Base-by-base conservation (phyloP, 169 alveolate species). In the Haemoproteus tartakovskyi region DNA sequence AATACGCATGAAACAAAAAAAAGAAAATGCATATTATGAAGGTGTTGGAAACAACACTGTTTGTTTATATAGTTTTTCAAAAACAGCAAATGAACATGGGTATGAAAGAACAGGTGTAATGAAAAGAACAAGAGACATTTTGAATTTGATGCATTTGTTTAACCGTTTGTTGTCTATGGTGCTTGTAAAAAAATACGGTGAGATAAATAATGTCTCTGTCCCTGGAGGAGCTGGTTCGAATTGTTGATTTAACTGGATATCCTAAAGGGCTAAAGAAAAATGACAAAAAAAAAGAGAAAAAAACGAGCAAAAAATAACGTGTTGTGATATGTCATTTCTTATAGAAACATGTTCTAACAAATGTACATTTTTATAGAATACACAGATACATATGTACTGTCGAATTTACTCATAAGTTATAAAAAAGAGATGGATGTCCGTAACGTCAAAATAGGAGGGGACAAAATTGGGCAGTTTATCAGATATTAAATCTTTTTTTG, bases 111-210 rank as follows among this genome's bases (percentile, higher is more conserved):
- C n/a, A n/a, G n/a, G n/a, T n/a, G n/a, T n/a, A n/a, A n/a, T n/a
- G n/a, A n/a, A n/a, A n/a, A n/a, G n/a, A n/a, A n/a, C n/a, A n/a
- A n/a, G n/a, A n/a, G n/a, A n/a, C n/a, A n/a, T n/a, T n/a, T n/a
- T n/a, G n/a, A n/a, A n/a, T n/a, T n/a, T n/a, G n/a, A n/a, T n/a
- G n/a, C n/a, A n/a, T n/a, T n/a, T n/a, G n/a, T n/a, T n/a, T 64
- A 37, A 64, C 81, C 64, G 5, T 26, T 18, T 38, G n/a, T 19
- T 29, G 33, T 57, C 52, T 64, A 8, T 51, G 81, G 52, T 64
- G 41, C 47, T 64, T 64, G 41, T 46, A 52, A 64, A 64, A 64
- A 12, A 64, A 64, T 26, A 64, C 57, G 12, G 81, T 50, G 43
- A 67, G 43, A 19, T 64, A 64, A 8, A 64, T 64, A 9, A 46